Base-by-base conservation (phyloP, 768 basidiomycete genomes). In the Auricularia heimuer region DNA sequence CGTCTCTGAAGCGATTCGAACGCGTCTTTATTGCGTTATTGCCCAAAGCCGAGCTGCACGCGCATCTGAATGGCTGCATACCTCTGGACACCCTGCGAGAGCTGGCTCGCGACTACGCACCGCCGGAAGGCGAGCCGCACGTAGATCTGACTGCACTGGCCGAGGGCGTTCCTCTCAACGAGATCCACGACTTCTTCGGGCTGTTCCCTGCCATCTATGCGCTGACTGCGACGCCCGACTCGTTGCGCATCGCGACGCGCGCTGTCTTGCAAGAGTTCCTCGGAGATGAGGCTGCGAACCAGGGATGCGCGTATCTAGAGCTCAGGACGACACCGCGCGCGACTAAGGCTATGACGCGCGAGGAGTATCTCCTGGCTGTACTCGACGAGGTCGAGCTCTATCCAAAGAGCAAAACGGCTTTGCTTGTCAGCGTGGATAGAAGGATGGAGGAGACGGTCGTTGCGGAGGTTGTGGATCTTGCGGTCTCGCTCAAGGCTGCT, bases 11-110 rank as follows among this genome's bases (percentile, higher is more conserved):
- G 10, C 67, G 76, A 0, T 67, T 74, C 4, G 85, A 92, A 68
- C 62, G 86, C 29, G 42, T 72, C 4, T 93, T 92, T 73, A 76
- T 94, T 54, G 77, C 82, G 61, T 65, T 67, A 1, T 79, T 92
- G 0, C 88, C 88, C 10, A 94, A 94, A 73, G 90, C 91, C 1
- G 92, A 94, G 71, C 81, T 94, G 0, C 92, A 93, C 67, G 92
- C 91, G 0, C 91, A 93, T 70, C 81, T 92, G 3, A 92, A 92
- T 68, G 91, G 91, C 0, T 93, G 85, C 10, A 92, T 94, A 39
- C 92, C 92, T 0, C 75, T 92, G 33, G 63, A 75, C 0, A 74
- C 83, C 34, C 80, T 93, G 0, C 83, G 84, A 67, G 79, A 84
- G 7, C 83, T 94, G 14, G 88, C 87, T 0, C 68, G 69, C 8